Evolutionary conservation across 345 rosid genomes (phyloP).

Genomic region (Ricinus communis): DNA sequence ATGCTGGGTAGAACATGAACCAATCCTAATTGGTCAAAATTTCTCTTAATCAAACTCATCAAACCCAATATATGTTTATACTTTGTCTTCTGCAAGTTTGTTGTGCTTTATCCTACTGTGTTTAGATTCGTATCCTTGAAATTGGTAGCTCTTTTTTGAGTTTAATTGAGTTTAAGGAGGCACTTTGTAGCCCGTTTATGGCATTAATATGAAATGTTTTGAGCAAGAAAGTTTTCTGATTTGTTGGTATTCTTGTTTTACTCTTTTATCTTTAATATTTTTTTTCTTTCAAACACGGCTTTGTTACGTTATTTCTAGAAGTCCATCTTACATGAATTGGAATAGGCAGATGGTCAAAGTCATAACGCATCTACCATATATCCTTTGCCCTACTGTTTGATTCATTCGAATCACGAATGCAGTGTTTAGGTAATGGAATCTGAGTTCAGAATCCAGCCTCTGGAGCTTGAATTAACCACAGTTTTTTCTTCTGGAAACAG

Average conservation of each 20-base stretch:
- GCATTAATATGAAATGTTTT: neutral
- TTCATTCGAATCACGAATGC: no score
- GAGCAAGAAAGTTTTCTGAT: neutral
- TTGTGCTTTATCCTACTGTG: constrained; percentile 19
- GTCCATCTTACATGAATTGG: neutral
- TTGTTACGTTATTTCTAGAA: neutral
- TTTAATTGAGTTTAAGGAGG: neutral
- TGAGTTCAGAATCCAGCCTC: no score
- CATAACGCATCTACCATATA: neutral
- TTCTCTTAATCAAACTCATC: neutral
- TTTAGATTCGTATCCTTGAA: neutral
- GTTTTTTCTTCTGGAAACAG: no score
- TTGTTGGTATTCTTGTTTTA: neutral
- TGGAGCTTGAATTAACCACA: no score
- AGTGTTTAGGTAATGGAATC: no score
- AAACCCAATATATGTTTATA: neutral
- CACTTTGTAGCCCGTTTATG: neutral
- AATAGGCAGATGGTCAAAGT: neutral
- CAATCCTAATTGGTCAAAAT: constrained; percentile 6
- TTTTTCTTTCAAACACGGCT: neutral
- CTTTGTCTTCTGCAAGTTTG: constrained; percentile 11
- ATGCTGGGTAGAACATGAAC: constrained; percentile 13
- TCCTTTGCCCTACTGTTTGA: neutral
- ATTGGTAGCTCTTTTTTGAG: neutral
- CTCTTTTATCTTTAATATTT: neutral